Conservation (phyloP, 164 flowering plant genomes). For the Saururus chinensis region DNA sequence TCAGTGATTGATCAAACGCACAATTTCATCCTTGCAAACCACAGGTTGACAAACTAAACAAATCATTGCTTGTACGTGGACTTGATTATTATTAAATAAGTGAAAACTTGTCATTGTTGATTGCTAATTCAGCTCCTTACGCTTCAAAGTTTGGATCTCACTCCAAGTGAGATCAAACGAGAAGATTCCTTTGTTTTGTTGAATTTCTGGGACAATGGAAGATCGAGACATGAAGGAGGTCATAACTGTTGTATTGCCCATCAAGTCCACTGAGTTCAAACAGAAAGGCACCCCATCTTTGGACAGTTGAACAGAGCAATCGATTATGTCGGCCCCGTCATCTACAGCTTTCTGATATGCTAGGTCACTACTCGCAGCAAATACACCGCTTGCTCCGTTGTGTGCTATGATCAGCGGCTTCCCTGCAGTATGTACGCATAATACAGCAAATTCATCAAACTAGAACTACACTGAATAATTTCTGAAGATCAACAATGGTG, state of each 20-base stretch:
- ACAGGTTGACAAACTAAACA: too few relatives aligned
- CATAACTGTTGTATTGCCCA: constrained; percentile 41
- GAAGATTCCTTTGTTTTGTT: constrained; percentile 50
- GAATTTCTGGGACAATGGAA: constrained; percentile 48
- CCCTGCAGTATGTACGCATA: constrained; percentile 20
- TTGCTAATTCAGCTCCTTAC: constrained; percentile 27
- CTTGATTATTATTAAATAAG: too few relatives aligned
- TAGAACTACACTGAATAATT: not conserved
- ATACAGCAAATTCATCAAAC: not conserved
- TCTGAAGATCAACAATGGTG: too few relatives aligned
- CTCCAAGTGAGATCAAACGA: constrained; percentile 81
- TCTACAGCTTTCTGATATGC: constrained; percentile 73
- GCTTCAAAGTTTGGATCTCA: constrained; percentile 65
- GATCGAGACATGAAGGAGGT: constrained; percentile 47
- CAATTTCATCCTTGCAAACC: too few relatives aligned
- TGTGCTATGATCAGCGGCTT: constrained; percentile 51
- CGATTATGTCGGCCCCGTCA: constrained; percentile 88
- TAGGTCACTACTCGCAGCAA: constrained; percentile 72
- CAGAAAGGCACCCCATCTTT: constrained; percentile 88
- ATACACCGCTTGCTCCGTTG: constrained; percentile 91
- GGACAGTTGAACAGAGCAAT: constrained; percentile 84
- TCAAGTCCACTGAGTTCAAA: constrained; percentile 46
- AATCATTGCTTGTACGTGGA: too few relatives aligned
- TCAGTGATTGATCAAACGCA: not conserved
- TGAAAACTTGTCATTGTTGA: too few relatives aligned